Percentiles rank a stretch among this genome's conserved stretches.
phyloP scores from a whole-genome alignment of 1,139 yeast genomes.

The Geotrichum reessii region DNA sequence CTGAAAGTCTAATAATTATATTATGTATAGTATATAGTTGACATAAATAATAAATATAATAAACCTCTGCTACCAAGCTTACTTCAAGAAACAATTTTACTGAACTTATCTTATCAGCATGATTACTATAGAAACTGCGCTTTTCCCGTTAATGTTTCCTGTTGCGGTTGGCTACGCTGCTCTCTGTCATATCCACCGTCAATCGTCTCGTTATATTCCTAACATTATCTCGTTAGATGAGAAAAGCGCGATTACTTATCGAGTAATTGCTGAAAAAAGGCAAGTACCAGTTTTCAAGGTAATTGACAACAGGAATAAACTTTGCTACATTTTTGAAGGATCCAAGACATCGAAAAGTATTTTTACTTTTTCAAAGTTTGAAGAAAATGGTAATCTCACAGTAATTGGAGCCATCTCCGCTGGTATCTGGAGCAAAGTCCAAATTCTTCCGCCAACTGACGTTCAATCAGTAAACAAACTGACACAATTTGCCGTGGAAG shows the following conservation, averaged over 20 bases:
- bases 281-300: constrained; percentile 55
- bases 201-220: constrained; percentile 53
- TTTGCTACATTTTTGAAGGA: constrained; percentile 6
- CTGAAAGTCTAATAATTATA: too few species aligned
- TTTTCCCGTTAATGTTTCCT: constrained; percentile 57
- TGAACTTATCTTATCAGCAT: neutral
- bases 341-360: constrained; percentile 8
- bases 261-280: constrained; percentile 50
- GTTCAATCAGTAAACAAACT: constrained; percentile 22
- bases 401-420: constrained; percentile 57
- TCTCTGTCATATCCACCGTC: constrained; percentile 53
- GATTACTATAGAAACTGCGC: constrained; percentile 43
- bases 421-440: constrained; percentile 53
- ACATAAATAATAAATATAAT: too few species aligned
- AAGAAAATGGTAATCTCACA: constrained; percentile 42
- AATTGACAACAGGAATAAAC: constrained; percentile 41
- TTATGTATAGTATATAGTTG: too few species aligned
- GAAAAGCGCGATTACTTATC: constrained; percentile 37
- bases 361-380: constrained; percentile 7
- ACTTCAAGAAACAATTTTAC: neutral
- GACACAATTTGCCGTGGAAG: constrained; percentile 47
- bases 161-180: constrained; percentile 51
- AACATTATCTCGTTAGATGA: constrained; percentile 44
- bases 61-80: too few species aligned
- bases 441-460: constrained; percentile 46